Evolutionary conservation across 331 rosid genomes (phyloP), one percentile per base, ranked within the genome.

Genomic region (Spiraea crenata): DNA sequence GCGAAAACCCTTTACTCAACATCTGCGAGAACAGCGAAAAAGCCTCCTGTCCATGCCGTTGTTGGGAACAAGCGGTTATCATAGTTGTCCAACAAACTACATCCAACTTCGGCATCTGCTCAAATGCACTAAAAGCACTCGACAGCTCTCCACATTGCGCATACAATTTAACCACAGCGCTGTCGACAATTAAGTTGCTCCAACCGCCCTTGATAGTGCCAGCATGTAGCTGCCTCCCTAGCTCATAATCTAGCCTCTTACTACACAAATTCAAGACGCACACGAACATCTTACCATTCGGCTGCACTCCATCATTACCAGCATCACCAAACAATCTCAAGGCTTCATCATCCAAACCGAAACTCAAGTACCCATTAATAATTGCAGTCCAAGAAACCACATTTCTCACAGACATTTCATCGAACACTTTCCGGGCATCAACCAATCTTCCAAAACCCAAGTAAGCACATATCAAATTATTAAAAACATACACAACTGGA

Each of bases 321-420:
- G 91, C 85, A 74, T 79, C 86, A 17, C 8, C 6, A 71, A 88
- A 90, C 76, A 93, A 76, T 41, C 80, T 58, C 52, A 87, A 81
- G 55, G 95, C 98, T 75, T 88, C 96, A 19, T 78, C 93, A 31
- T 87, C 84, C 67, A 82, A 80, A 55, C 87, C 85, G 37, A 73
- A 72, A 56, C 70, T 80, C 64, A 85, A 71, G 80, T 90, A 88
- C 58, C 96, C 97, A 67, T 90, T 79, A 69, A 93, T 89, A 57
- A 93, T 66, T 37, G 97, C 95, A 19, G 96, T 88, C 98, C 98
- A 93, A 40, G 96, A 79, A 77, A 93, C 92, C 12, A 85, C 92
- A 67, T 82, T 88, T 47, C 81, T 88, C 17, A 76, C 65, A 15
- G 86, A 14, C 92, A 93, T 85, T 78, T 82, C 70, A 49, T 89